phyloP scores from a whole-genome alignment of 2,329 filamentous ascomycete genomes.

The Trichoderma sp. region DNA sequence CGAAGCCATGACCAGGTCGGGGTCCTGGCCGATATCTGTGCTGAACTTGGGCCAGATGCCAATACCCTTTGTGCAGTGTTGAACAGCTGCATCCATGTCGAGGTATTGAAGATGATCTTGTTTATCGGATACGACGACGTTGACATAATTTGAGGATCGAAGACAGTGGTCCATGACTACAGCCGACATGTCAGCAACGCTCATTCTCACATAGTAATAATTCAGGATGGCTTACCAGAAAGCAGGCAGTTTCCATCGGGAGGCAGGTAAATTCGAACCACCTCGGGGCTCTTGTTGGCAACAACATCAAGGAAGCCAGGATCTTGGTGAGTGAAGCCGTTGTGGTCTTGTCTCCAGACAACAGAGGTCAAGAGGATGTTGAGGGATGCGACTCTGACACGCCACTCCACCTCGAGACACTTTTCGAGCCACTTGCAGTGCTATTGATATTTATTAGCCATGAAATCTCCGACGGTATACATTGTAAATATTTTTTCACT shows the following conservation, averaged over 20 bases:
- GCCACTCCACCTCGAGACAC: conserved; percentile 76
- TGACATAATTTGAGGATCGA: conserved; percentile 73
- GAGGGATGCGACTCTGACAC: conserved; percentile 68
- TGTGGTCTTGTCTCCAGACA: conserved; percentile 81
- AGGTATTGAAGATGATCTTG: conserved; percentile 75
- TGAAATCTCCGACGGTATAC: background rate
- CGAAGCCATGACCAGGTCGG: conserved; percentile 72
- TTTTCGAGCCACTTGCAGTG: conserved; percentile 87
- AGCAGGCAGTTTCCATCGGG: conserved; percentile 78
- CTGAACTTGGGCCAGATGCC: conserved; percentile 77
- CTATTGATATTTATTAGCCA: conserved; percentile 29
- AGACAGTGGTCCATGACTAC: conserved; percentile 72
- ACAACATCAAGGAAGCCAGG: conserved; percentile 78
- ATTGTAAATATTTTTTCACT: conserved; percentile 8
- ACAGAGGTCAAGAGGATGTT: conserved; percentile 78
- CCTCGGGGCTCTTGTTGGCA: conserved; percentile 75
- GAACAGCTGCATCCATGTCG: conserved; percentile 68
- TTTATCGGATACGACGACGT: conserved; percentile 77
- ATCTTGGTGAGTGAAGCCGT: conserved; percentile 80
- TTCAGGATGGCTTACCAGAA: conserved; percentile 41
- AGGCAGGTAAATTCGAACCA: conserved; percentile 77
- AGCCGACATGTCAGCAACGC: background rate
- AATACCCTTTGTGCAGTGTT: conserved; percentile 75
- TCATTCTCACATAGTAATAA: background rate
- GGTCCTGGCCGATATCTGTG: conserved; percentile 66